Percentiles rank a stretch among this genome's conserved stretches.
These are phyloP conservation scores for Silybum marianum DNA, from an alignment of 129 eudicot species.

Conservation along the genomic window DNA sequence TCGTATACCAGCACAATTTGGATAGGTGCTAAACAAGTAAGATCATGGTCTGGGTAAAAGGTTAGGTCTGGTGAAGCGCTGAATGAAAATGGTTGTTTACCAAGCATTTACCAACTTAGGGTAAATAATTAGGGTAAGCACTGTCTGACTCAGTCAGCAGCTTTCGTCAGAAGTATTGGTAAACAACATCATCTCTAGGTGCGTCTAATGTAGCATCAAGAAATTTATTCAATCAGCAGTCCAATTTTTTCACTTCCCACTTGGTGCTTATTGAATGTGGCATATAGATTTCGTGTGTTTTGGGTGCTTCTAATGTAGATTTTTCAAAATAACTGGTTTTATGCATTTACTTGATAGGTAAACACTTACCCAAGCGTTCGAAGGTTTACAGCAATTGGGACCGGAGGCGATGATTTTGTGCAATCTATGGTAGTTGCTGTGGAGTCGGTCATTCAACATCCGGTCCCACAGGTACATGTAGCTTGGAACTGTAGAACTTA, in stretches of 20 bases:
- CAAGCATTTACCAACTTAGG: not conserved
- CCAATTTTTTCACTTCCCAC: not conserved
- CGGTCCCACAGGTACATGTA: slow-evolving; percentile 62
- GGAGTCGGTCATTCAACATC: slow-evolving; percentile 72
- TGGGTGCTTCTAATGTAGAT: slow-evolving; percentile 8
- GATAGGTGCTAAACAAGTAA: not conserved
- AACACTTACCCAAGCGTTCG: slow-evolving; percentile 78
- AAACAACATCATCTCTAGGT: not conserved
- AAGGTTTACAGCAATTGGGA: slow-evolving; percentile 91
- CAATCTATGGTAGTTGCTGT: slow-evolving; percentile 84
- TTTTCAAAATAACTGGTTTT: slow-evolving; percentile 16
- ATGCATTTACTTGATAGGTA: slow-evolving; percentile 40
- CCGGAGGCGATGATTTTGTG: slow-evolving; percentile 94
- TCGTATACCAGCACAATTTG: not conserved
- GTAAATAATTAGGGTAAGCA: not conserved
- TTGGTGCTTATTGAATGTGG: slow-evolving; percentile 2
- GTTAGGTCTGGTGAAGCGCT: not conserved
- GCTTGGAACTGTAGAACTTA: not conserved
- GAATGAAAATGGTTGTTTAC: not conserved
- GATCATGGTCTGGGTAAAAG: not conserved
- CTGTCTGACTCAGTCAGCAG: not conserved
- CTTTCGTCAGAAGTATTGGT: not conserved
- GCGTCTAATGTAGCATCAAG: not conserved
- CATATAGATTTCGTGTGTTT: not conserved
- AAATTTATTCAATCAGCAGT: too few species aligned